A percentile compares a stretch with the other conserved stretches of the same genome.
Conservation (phyloP, 805 yeast genomes). For the Saccharomycopsis capsularis region DNA sequence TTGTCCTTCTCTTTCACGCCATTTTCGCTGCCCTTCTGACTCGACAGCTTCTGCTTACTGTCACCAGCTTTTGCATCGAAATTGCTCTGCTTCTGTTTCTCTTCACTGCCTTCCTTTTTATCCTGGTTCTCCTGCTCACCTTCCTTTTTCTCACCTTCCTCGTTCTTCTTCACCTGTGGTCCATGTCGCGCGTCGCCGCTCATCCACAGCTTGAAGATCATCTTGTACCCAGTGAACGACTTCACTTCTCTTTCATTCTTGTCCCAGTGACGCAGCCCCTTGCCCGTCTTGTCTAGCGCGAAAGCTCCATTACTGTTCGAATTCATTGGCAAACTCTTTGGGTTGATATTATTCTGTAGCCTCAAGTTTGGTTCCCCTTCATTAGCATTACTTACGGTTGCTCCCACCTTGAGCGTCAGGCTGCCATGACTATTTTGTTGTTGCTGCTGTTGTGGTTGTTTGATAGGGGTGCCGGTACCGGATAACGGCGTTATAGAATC, state of each 20-base stretch:
- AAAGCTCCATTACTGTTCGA: constrained; percentile 2
- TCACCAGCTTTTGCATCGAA: neutral
- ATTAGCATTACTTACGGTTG: neutral
- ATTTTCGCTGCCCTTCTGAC: no score
- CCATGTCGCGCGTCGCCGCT: neutral
- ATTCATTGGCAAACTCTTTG: constrained; percentile 15
- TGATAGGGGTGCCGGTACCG: neutral
- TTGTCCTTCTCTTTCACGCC: no score
- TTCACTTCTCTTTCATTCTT: constrained; percentile 33
- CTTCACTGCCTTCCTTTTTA: neutral
- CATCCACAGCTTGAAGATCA: constrained; percentile 24
- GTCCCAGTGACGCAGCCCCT: constrained; percentile 39
- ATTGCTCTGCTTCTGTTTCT: neutral
- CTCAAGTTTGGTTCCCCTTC: neutral
- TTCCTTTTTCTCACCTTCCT: neutral
- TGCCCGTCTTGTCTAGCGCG: constrained; percentile 36
- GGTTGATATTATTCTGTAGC: neutral
- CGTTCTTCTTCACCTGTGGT: neutral
- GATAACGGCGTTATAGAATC: no score
- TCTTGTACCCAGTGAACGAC: constrained; percentile 40
- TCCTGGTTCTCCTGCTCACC: neutral
- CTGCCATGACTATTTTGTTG: neutral
- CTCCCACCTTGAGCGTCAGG: neutral
- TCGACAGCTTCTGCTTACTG: neutral
- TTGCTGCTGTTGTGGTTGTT: neutral